These are phyloP conservation scores for Erucastrum elatum DNA, from an alignment of 345 rosid species.

Conservation along the genomic window DNA sequence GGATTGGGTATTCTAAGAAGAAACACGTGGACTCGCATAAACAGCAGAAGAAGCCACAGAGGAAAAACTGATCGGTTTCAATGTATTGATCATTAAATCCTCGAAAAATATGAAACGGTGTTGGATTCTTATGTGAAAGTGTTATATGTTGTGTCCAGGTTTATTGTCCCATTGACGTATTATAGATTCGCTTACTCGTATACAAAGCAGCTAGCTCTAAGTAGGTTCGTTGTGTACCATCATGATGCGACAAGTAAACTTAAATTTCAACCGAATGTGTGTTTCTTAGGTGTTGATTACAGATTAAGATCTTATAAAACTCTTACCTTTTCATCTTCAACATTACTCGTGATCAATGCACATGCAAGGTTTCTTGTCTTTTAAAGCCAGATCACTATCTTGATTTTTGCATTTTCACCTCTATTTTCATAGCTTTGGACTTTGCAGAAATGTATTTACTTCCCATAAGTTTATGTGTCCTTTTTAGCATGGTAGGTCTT, in stretches of 20 bases:
- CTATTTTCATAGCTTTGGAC: slow-evolving; percentile 24
- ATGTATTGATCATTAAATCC: slow-evolving; percentile 1
- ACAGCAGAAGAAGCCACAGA: slow-evolving; percentile 74
- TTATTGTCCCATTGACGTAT: background rate
- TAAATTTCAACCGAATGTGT: background rate
- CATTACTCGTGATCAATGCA: slow-evolving; percentile 21
- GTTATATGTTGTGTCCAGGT: background rate
- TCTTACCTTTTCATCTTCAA: background rate
- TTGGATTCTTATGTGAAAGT: background rate
- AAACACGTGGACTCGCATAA: slow-evolving; percentile 55
- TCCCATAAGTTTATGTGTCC: background rate
- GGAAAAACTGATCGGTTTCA: slow-evolving; percentile 61
- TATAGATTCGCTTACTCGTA: background rate
- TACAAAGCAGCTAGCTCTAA: background rate
- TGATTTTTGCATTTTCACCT: background rate
- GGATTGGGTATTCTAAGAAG: slow-evolving; percentile 55
- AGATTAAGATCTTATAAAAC: background rate
- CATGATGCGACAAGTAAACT: background rate
- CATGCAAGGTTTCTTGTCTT: slow-evolving; percentile 22
- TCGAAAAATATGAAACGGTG: background rate
- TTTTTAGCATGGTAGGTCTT: background rate
- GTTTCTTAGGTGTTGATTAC: background rate
- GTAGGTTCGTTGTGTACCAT: background rate
- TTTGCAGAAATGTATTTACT: background rate
- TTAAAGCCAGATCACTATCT: background rate